Base-by-base conservation (phyloP, 495 filamentous ascomycete genomes). In the Neurospora sp. region DNA sequence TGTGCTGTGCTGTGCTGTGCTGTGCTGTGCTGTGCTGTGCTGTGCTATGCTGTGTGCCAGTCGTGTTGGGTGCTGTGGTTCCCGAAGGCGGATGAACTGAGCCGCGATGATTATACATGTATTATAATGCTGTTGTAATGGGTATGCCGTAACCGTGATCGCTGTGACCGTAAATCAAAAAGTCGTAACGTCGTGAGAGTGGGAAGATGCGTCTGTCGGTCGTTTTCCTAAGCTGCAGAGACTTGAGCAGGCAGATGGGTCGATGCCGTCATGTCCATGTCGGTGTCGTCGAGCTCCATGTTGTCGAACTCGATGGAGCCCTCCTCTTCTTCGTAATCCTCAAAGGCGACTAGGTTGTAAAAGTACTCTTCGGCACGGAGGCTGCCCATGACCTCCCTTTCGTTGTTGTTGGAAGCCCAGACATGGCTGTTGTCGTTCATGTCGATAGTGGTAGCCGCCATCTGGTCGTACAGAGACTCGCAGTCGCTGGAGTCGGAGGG, bases 311-410 rank as follows among this genome's bases (percentile, higher is more conserved):
- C 27, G 10, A 65, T 65, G 53, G 27, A 65, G 27, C 2, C 53
- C 53, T 65, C 73, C 22, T 76, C 72, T 1, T 75, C 73, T 53
- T 74, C 74, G 12, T 69, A 45, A 16, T 74, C 42, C 65, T 68
- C 72, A 18, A 65, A 65, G 53, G 53, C 53, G 53, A 65, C 53
- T 3, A 71, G 40, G 16, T 69, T 44, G n/a, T 61, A 75, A 8
- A 75, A 74, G 42, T 76, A 72, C 20, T 71, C 72, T 14, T 73
- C 70, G 37, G 44, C 71, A 20, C 38, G 31, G 70, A 27, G 9
- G 3, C 35, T 65, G 42, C 27, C 10, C 16, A 44, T 45, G 40
- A 14, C 37, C 37, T 45, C 37, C 9, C 3, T n/a, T 31, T 70
- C 37, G 27, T 22, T 38, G 71, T 20, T 42, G 65, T 41, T 70